A percentile compares a stretch with the other conserved stretches of the same genome.
These are phyloP conservation scores for Filosporella fistucella DNA, from an alignment of 495 filamentous ascomycete genomes.

Conservation along the genomic window DNA sequence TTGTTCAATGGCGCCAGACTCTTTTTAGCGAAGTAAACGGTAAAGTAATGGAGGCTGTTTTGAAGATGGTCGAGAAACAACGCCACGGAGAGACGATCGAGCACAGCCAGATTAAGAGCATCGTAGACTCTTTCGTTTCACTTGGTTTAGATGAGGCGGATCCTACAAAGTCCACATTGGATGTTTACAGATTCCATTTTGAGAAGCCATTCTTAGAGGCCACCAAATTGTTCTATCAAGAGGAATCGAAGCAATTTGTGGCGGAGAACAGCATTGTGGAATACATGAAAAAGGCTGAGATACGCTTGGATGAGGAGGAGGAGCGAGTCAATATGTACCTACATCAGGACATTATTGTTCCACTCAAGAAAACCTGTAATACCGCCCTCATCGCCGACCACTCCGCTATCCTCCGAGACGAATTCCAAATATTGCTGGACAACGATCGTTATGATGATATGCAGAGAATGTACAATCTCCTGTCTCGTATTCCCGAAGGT, in stretches of 20 bases:
- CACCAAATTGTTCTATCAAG: conserved; percentile 80
- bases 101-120: conserved; percentile 91
- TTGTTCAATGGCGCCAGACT: conserved; percentile 90
- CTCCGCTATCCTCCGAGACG: conserved; percentile 77
- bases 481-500: conserved; percentile 87
- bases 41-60: conserved; percentile 91
- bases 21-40: conserved; percentile 79
- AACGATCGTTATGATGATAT: conserved; percentile 94
- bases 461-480: conserved; percentile 90
- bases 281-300: conserved; percentile 99
- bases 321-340: conserved; percentile 90
- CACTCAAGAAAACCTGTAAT: conserved; percentile 83
- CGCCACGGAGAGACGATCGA: conserved; percentile 98
- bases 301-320: conserved; percentile 89
- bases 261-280: conserved; percentile 97
- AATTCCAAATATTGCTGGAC: conserved; percentile 94
- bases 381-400: conserved; percentile 86
- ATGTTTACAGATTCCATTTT: conserved; percentile 89
- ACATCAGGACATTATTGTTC: conserved; percentile 78
- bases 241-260: conserved; percentile 89
- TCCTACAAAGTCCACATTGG: conserved; percentile 86
- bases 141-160: conserved; percentile 92
- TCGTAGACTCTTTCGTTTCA: conserved; percentile 95
- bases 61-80: conserved; percentile 96
- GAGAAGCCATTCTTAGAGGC: conserved; percentile 87